phyloP scores from a whole-genome alignment of 1,284 basidiomycete species.

The Tremellales sp. region DNA sequence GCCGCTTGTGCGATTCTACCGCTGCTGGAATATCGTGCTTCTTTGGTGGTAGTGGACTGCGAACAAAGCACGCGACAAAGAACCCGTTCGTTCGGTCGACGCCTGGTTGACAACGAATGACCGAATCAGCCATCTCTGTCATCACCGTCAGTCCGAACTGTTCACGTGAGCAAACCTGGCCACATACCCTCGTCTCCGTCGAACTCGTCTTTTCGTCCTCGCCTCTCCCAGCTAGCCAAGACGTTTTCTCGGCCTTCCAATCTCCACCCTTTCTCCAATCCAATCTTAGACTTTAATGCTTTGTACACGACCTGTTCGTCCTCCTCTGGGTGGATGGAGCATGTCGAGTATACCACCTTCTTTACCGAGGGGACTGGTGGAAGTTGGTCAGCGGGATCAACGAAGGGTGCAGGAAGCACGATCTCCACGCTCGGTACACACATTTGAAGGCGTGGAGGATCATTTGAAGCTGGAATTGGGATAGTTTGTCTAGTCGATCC shows the following conservation, averaged over 20 bases:
- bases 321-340: constrained; percentile 84
- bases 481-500: constrained; percentile 72
- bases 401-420: not conserved
- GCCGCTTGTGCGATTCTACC: not conserved
- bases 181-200: constrained; percentile 41
- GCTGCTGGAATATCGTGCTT: too few species aligned
- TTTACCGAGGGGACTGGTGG: constrained; percentile 56
- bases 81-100: constrained; percentile 91
- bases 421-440: constrained; percentile 50
- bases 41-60: constrained; percentile 1
- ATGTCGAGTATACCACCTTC: constrained; percentile 92
- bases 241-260: constrained; percentile 65
- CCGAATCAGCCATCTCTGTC: constrained; percentile 60
- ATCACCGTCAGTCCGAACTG: not conserved
- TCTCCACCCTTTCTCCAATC: constrained; percentile 57
- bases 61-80: constrained; percentile 78
- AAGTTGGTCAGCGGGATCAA: constrained; percentile 5
- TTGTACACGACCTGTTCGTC: constrained; percentile 81
- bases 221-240: constrained; percentile 71
- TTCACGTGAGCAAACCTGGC: too few species aligned
- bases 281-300: constrained; percentile 67
- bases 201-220: constrained; percentile 67
- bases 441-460: constrained; percentile 92
- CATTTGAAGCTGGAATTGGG: constrained; percentile 86
- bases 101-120: constrained; percentile 78